Base-by-base conservation (phyloP, 345 rosid genomes). In the Dipteronia dyeriana region DNA sequence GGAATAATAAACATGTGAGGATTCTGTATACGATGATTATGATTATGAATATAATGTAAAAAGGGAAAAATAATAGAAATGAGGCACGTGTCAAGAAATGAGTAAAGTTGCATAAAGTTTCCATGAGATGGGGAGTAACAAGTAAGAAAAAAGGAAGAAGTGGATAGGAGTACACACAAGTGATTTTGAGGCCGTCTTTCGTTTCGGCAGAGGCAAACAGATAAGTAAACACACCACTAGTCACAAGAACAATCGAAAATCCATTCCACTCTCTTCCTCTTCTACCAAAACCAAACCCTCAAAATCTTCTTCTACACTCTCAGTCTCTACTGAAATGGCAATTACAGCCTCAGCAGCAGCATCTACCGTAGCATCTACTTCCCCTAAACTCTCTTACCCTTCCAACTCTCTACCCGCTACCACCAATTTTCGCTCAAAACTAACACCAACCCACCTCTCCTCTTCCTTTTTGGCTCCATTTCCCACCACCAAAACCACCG, bases 381-480 rank as follows among this genome's bases (percentile, higher is more conserved):
- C 91, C 25, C 79, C 91, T 0, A 92, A 88, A 80, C 79, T 88
- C 43, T 7, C 81, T 54, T 81, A 29, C 74, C 83, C 88, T 8
- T 77, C 84, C 71, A 68, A 88, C 11, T 78, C 92, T 56, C 43
- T 81, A 54, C 78, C 78, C 43, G 56, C 63, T 12, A 20, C 89
- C 68, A 60, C 85, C 71, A n/a, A 83, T 70, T 82, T 82, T 76
- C 81, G 68, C 60, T 1, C 77, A 66, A 78, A 84, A 56, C 70
- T 74, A 51, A 77, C 84, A 70, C 81, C 86, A 25, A 71, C 87
- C 79, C 84, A 78, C 41, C 94, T 91, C 69, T 83, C 90, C 71
- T 89, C 94, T 68, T 87, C 98, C 57, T 93, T 90, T 82, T 68
- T 93, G 59, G 80, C 84, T 68, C 83, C 89, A 6, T 91, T 89